These are phyloP conservation scores for Zygoascus biomembranicola DNA, from an alignment of 805 yeast genomes.

Conservation along the genomic window DNA sequence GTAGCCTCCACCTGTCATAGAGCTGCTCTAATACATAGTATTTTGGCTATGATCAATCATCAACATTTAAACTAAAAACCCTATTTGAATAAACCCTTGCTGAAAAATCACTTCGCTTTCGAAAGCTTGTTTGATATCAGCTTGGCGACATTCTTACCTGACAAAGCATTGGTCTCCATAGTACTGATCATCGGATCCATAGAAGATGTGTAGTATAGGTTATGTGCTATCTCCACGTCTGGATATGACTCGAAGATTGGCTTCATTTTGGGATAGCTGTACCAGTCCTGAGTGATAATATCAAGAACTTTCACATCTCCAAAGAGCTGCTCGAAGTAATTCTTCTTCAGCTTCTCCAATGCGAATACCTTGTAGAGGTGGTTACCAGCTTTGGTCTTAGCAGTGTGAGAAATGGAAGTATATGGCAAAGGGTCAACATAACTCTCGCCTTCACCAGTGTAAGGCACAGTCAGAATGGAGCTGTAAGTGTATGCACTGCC, in stretches of 20 bases:
- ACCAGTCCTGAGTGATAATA: conserved; percentile 34
- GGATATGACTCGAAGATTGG: conserved; percentile 25
- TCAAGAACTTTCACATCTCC: conserved; percentile 21
- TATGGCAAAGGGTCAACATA: conserved; percentile 2
- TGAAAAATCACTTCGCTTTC: neutral
- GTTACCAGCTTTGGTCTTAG: conserved; percentile 8
- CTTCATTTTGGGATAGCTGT: conserved; percentile 35
- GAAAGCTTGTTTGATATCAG: conserved; percentile 22
- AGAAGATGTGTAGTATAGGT: conserved; percentile 37
- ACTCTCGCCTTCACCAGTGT: neutral
- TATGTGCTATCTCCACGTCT: conserved; percentile 25
- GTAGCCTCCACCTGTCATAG: too few relatives aligned
- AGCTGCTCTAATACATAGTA: too few relatives aligned
- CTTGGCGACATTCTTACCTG: conserved; percentile 44
- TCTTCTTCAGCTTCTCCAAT: conserved; percentile 16
- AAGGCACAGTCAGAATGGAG: conserved; percentile 5
- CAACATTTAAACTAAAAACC: neutral
- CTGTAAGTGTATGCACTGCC: conserved; percentile 2
- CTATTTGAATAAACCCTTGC: neutral
- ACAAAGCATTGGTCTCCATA: conserved; percentile 44
- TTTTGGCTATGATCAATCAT: neutral
- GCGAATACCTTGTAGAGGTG: conserved; percentile 40
- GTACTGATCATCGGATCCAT: conserved; percentile 43
- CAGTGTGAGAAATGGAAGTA: conserved; percentile 9
- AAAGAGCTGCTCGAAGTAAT: conserved; percentile 18